Base-by-base conservation (phyloP, 1,139 yeast species). In the Kodamaea sp. region DNA sequence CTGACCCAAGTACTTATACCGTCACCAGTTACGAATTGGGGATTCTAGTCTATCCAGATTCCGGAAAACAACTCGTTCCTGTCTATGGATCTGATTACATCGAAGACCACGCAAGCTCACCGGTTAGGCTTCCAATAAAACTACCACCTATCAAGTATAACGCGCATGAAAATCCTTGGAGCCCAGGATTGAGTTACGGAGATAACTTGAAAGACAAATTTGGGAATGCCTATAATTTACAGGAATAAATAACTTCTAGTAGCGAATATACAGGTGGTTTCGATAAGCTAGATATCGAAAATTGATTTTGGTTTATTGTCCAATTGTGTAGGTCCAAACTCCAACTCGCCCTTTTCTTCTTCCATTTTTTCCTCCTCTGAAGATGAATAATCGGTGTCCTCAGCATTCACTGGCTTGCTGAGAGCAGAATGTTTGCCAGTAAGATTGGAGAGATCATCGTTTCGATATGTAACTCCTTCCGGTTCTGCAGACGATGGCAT, bases 21-120 rank as follows among this genome's bases (percentile, higher is more conserved):
- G 53, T 70, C 3, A 43, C 63, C 8, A 66, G 70, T 55, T 81
- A 69, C 51, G 90, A 83, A 50, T 66, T 78, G 4, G 83, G 89
- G 1, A 73, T 83, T 42, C 15, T 50, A 41, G 12, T 40, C 50
- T 42, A 43, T 20, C 55, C 60, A n/a, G 36, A 40, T 4, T 44
- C 43, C 14, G 45, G 35, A 2, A 37, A 42, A 11, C 43, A 39
- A 4, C 42, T 76, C 15, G 50, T 51, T 3, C 79, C 81, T 0
- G 49, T 46, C 1, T 68, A 72, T 38, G 63, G 62, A 7, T 53
- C 59, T n/a, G 79, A 77, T 43, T 42, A 43, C 1, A 44, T 51
- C 8, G 33, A 43, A 1, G 43, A 40, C 2, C 28, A 18, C 1
- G 42, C 50, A 11, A 43, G 41, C 15, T 39, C 49, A 2, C 71